Conservation (phyloP, 108 stramenopile species). For the Skeletonema costatum region DNA sequence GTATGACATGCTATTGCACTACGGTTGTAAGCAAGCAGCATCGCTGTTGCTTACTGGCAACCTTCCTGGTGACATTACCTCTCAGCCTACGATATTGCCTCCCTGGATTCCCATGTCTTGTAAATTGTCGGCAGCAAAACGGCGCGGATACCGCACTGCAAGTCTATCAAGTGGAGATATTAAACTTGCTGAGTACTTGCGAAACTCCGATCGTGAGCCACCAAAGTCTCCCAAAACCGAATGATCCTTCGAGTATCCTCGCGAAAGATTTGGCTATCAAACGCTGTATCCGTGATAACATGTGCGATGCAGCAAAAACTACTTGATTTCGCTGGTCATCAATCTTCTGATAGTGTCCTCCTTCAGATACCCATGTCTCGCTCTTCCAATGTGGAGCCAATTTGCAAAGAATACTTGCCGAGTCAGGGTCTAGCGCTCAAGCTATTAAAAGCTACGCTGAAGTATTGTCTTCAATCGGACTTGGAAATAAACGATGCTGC, state of each 20-base stretch:
- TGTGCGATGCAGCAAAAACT: slow-evolving; percentile 64
- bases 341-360: slow-evolving; percentile 57
- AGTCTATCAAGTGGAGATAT: slow-evolving; percentile 70
- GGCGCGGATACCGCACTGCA: slow-evolving; percentile 62
- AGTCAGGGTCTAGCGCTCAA: not conserved
- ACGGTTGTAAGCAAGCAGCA: slow-evolving; percentile 62
- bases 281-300: slow-evolving; percentile 42
- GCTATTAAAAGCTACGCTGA: slow-evolving; percentile 5
- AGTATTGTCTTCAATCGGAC: slow-evolving; percentile 3
- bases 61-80: slow-evolving; percentile 33
- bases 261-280: slow-evolving; percentile 50
- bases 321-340: slow-evolving; percentile 65
- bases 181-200: slow-evolving; percentile 65
- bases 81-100: slow-evolving; percentile 65
- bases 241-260: slow-evolving; percentile 55
- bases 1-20: slow-evolving; percentile 61
- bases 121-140: slow-evolving; percentile 55
- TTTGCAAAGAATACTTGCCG: not conserved
- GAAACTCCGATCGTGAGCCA: slow-evolving; percentile 59
- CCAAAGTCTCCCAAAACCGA: slow-evolving; percentile 52
- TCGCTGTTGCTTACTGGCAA: slow-evolving; percentile 80
- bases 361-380: slow-evolving; percentile 56
- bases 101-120: slow-evolving; percentile 69
- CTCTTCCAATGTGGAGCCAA: not conserved
- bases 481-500: not conserved